These are phyloP conservation scores for Aspergillus indologenus DNA, from an alignment of 495 filamentous ascomycete species.

Conservation along the genomic window DNA sequence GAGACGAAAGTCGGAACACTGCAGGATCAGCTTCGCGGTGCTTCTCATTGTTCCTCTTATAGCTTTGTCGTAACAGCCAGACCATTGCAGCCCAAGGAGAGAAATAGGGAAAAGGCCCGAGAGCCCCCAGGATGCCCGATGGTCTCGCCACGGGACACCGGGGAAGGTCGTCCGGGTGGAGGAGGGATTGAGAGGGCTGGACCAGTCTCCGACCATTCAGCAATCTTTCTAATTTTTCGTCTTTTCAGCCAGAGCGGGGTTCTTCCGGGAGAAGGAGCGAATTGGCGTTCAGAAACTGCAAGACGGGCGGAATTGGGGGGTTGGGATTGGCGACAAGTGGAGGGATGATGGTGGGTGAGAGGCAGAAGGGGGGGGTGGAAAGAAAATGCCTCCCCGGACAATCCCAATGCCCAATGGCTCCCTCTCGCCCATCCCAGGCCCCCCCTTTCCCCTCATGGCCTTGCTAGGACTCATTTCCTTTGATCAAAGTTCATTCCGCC, in stretches of 20 bases:
- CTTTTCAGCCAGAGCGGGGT: conserved; percentile 53
- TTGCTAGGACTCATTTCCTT: conserved; percentile 7
- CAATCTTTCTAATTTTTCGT: conserved; percentile 27
- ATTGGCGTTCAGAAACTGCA: conserved; percentile 40
- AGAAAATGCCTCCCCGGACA: conserved; percentile 45
- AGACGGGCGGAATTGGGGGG: conserved; percentile 34
- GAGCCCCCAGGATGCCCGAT: conserved; percentile 13
- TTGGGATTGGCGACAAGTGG: conserved; percentile 38
- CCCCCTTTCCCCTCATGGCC: conserved; percentile 12
- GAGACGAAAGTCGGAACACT: background rate
- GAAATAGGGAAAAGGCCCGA: conserved; percentile 2
- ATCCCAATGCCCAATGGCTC: conserved; percentile 47
- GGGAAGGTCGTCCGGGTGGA: conserved; percentile 30
- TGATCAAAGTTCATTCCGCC: conserved; percentile 26
- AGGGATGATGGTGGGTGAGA: conserved; percentile 29
- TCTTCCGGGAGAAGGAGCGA: conserved; percentile 42
- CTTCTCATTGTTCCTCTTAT: conserved; percentile 12
- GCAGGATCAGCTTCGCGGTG: background rate
- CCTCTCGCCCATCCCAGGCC: conserved; percentile 30
- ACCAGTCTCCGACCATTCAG: conserved; percentile 31
- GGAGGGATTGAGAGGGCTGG: conserved; percentile 30
- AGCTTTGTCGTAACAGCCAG: conserved; percentile 5
- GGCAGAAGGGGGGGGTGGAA: conserved; percentile 41
- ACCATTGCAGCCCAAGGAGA: conserved; percentile 9
- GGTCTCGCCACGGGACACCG: conserved; percentile 31